Conservation (phyloP, 345 rosid species). For the Moricandia arvensis region DNA sequence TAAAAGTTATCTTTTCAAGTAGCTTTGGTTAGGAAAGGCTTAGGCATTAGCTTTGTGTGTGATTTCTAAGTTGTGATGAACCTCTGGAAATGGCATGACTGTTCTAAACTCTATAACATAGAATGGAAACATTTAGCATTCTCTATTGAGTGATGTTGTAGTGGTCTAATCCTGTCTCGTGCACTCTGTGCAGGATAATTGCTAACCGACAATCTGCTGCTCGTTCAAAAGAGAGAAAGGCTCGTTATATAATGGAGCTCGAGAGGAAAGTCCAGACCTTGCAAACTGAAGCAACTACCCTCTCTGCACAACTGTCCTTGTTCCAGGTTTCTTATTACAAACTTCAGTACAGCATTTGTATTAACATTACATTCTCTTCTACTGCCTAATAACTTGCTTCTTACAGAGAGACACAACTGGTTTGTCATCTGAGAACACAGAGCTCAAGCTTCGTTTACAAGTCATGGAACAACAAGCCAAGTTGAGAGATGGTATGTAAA, state of each 20-base stretch:
- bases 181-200: slow-evolving; percentile 53
- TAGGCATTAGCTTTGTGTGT: background rate
- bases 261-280: slow-evolving; percentile 86
- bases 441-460: slow-evolving; percentile 87
- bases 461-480: slow-evolving; percentile 93
- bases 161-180: background rate
- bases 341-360: background rate
- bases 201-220: slow-evolving; percentile 94
- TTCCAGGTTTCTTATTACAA: slow-evolving; percentile 58
- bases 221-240: slow-evolving; percentile 89
- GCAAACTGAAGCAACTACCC: slow-evolving; percentile 91
- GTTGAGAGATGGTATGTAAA: slow-evolving; percentile 68
- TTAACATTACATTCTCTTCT: slow-evolving; percentile 24
- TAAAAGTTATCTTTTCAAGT: background rate
- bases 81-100: background rate
- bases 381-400: slow-evolving; percentile 18
- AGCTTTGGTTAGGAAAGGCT: background rate
- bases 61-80: background rate
- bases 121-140: background rate
- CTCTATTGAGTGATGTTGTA: background rate
- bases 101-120: background rate
- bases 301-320: slow-evolving; percentile 77
- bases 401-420: slow-evolving; percentile 82
- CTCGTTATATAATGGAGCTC: slow-evolving; percentile 70
- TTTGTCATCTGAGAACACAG: slow-evolving; percentile 78